These are phyloP conservation scores for Lecanicillium sp. DNA, from an alignment of 2,329 filamentous ascomycete species.

Conservation along the genomic window DNA sequence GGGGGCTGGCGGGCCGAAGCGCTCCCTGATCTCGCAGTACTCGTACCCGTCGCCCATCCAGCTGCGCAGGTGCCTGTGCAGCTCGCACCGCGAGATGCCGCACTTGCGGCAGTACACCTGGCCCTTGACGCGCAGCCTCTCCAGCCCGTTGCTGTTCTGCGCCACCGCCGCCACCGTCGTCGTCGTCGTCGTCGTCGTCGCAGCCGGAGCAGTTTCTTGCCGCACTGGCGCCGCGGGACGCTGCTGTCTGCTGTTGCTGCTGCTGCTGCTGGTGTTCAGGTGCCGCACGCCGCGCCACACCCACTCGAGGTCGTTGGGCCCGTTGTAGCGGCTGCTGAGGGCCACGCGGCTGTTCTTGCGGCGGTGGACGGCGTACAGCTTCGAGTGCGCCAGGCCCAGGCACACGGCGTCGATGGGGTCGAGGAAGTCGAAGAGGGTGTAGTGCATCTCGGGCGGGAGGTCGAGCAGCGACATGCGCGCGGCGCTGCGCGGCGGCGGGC, in stretches of 20 bases:
- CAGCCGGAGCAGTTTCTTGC: background rate
- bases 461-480: conserved; percentile 41
- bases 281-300: conserved; percentile 53
- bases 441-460: conserved; percentile 55
- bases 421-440: conserved; percentile 54
- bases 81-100: conserved; percentile 54
- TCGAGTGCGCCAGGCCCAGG: conserved; percentile 51
- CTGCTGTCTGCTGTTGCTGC: background rate
- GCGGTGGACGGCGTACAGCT: conserved; percentile 54
- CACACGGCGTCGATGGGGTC: conserved; percentile 60
- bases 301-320: conserved; percentile 59
- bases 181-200: conserved; percentile 17
- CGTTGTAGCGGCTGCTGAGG: conserved; percentile 49
- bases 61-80: conserved; percentile 54
- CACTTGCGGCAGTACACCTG: conserved; percentile 59
- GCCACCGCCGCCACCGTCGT: conserved; percentile 16
- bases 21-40: conserved; percentile 55
- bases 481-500: conserved; percentile 42
- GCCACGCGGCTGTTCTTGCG: conserved; percentile 51
- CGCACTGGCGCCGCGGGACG: background rate
- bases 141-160: conserved; percentile 24
- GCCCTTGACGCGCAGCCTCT: conserved; percentile 47
- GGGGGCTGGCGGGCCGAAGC: conserved; percentile 45
- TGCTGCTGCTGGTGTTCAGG: conserved; percentile 27
- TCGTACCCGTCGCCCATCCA: conserved; percentile 54